Evolutionary conservation across 805 yeast species (phyloP).

Genomic region (Cyberlindnera mrakii): DNA sequence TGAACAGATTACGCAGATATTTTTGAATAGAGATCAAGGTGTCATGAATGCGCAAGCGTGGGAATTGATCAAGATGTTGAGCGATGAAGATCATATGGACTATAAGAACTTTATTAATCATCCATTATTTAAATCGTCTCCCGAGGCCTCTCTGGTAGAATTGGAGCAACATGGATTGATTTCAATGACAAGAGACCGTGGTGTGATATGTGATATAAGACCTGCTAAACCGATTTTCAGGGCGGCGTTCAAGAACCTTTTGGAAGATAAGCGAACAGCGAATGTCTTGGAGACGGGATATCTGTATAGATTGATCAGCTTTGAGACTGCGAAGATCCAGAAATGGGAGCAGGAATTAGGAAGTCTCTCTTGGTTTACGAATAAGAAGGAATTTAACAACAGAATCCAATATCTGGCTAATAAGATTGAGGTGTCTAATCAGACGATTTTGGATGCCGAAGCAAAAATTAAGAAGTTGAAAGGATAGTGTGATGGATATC

Average conservation of each 20-base stretch:
- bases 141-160: constrained; percentile 52
- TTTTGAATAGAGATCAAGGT: constrained; percentile 44
- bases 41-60: constrained; percentile 83
- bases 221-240: constrained; percentile 83
- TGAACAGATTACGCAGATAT: constrained; percentile 82
- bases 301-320: constrained; percentile 43
- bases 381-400: constrained; percentile 47
- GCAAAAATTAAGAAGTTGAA: constrained; percentile 30
- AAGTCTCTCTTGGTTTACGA: constrained; percentile 46
- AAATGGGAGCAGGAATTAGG: constrained; percentile 67
- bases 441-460: constrained; percentile 44
- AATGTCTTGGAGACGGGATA: constrained; percentile 62
- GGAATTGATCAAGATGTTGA: constrained; percentile 65
- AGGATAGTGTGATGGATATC: neutral
- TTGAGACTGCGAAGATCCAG: constrained; percentile 57
- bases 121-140: constrained; percentile 54
- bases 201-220: constrained; percentile 55
- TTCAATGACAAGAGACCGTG: constrained; percentile 67
- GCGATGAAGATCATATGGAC: constrained; percentile 38
- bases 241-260: constrained; percentile 70
- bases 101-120: constrained; percentile 48
- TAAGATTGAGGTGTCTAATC: constrained; percentile 60
- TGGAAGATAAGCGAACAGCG: constrained; percentile 47
- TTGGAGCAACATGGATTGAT: constrained; percentile 79
- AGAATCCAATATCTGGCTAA: constrained; percentile 62